These are phyloP conservation scores for Daucus carota DNA, from an alignment of 129 eudicot species.

Conservation along the genomic window DH1_v3.0 NC_030381.2:34281501-34282000, in stretches of 20 bases:
- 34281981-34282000: no score
- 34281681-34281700: neutral
- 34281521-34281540: neutral
- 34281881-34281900: neutral
- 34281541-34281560: neutral
- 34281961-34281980: no score
- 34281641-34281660: neutral
- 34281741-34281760: neutral
- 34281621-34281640: neutral
- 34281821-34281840: neutral
- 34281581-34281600: neutral
- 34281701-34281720: neutral
- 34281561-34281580: neutral
- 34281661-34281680: neutral
- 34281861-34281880: neutral
- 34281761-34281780: neutral
- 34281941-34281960: no score
- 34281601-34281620: neutral
- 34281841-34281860: neutral
- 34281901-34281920: no score
- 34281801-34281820: neutral
- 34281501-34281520: neutral
- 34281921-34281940: no score
- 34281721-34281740: neutral
- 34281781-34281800: neutral